Evolutionary conservation across 257 asterid species (phyloP), one percentile per base, ranked within the genome.

Genomic region (Solanum piurae): DNA sequence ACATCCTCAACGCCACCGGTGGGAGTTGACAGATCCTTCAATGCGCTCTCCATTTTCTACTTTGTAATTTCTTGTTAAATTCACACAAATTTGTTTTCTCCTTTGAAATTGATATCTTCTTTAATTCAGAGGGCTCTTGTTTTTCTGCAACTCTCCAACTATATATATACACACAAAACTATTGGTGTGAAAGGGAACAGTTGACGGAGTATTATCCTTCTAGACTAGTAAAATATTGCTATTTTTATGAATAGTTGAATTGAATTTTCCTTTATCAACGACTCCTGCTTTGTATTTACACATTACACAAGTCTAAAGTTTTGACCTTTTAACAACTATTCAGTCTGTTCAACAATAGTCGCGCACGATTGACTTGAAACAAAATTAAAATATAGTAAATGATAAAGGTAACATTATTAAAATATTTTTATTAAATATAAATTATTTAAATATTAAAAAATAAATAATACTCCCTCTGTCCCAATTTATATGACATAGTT

Each of bases 1-100:
- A 93, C 94, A 62, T 96, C 98, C 62, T 93, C 98, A 1, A 96
- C 99, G 49, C 99, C 99, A 25, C 98, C 98, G 3, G 92, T 96
- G 0, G 94, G 96, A 31, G 95, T 93, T 60, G 95, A 93, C 94
- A 95, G 21, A 87, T 95, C 97, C 91, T 92, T 95, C 91, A 95
- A 21, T 0, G 86, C 37, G 86, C 95, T 96, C 92, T 94, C 96
- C 98, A 94, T 94, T 85, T 36, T 80, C 69, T 12, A 6, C 29
- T 42, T 42, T 12, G 1, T 21, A 68, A n/a, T 34, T 72, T 33
- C 29, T 37, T 37, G 33, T 75, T 38, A 37, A 74, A 74, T 36
- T 34, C 14, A 34, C 82, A 34, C 34, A 44, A 0, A 66, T 55
- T 55, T 7, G 66, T 58, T 58, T 75, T 40, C 11, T 12, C n/a